phyloP scores from a whole-genome alignment of 495 filamentous ascomycete genomes.

The Cercophora scortea region DNA sequence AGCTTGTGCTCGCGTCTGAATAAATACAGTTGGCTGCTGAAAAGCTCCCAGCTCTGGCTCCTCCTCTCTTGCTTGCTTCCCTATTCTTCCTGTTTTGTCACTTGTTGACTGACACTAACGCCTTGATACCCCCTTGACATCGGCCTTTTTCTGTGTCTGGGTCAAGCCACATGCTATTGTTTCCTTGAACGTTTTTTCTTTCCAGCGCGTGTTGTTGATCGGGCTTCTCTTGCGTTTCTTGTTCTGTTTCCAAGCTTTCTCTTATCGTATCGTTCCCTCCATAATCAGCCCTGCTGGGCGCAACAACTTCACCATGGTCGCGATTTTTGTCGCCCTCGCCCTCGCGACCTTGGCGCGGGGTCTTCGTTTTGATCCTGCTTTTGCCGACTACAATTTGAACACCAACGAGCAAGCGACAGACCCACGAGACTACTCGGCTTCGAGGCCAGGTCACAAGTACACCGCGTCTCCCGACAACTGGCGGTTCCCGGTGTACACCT shows the following conservation, averaged over 20 bases:
- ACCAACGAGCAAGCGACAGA: conserved; percentile 48
- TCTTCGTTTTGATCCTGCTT: conserved; percentile 47
- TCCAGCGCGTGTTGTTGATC: neutral
- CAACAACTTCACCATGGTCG: conserved; percentile 8
- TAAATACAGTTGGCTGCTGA: conserved; percentile 6
- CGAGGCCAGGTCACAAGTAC: conserved; percentile 51
- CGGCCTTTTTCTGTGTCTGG: neutral
- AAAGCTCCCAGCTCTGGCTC: neutral
- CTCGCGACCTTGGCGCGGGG: conserved; percentile 15
- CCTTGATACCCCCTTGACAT: conserved; percentile 8
- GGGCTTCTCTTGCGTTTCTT: neutral
- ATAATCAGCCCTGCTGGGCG: conserved; percentile 10
- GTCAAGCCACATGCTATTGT: neutral
- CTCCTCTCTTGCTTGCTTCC: neutral
- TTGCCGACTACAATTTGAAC: conserved; percentile 54
- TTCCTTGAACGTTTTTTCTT: neutral
- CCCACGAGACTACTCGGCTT: conserved; percentile 53
- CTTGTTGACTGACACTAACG: neutral
- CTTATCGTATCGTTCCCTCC: neutral
- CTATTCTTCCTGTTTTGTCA: neutral
- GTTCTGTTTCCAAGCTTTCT: neutral
- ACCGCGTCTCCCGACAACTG: conserved; percentile 55
- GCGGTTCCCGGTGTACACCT: conserved; percentile 62
- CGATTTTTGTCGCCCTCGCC: neutral
- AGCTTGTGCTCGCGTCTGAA: neutral